Conservation (phyloP, 164 flowering plant species). For the Tetrastigma voinierianum region DNA sequence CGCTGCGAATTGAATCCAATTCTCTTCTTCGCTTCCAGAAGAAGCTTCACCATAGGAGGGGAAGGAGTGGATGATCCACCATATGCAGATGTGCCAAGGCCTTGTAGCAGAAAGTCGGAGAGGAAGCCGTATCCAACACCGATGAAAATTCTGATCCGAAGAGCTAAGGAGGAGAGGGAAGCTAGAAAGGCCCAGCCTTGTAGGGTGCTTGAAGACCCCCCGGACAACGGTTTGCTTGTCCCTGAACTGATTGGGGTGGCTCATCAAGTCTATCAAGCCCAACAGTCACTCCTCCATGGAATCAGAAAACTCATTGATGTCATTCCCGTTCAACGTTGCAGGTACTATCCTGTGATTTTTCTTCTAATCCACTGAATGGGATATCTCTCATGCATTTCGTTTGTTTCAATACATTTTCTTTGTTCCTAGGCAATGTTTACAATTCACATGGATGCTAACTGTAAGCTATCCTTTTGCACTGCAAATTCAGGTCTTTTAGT, state of each 20-base stretch:
- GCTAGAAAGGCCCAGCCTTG: constrained; percentile 49
- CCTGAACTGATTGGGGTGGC: constrained; percentile 66
- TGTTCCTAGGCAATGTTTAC: no score
- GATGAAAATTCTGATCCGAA: constrained; percentile 58
- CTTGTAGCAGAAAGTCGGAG: constrained; percentile 41
- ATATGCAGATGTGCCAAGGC: constrained; percentile 57
- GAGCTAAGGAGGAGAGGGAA: constrained; percentile 55
- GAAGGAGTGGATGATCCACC: constrained; percentile 26
- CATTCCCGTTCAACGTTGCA: constrained; percentile 62
- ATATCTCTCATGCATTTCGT: neutral
- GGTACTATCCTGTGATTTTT: constrained; percentile 29
- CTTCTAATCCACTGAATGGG: neutral
- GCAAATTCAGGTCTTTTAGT: no score
- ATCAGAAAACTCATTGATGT: constrained; percentile 35
- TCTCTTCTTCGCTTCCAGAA: neutral
- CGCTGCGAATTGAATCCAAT: neutral
- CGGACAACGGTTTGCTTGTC: constrained; percentile 66
- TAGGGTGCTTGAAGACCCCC: constrained; percentile 52
- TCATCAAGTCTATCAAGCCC: constrained; percentile 51
- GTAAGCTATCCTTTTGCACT: no score
- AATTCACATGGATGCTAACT: no score
- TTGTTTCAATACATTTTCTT: neutral
- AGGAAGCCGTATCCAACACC: constrained; percentile 74
- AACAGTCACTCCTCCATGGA: constrained; percentile 48
- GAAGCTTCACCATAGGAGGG: constrained; percentile 5